These are phyloP conservation scores for Trebouxia sp. DNA, from an alignment of 139 green algal species.

Conservation along the genomic window DNA sequence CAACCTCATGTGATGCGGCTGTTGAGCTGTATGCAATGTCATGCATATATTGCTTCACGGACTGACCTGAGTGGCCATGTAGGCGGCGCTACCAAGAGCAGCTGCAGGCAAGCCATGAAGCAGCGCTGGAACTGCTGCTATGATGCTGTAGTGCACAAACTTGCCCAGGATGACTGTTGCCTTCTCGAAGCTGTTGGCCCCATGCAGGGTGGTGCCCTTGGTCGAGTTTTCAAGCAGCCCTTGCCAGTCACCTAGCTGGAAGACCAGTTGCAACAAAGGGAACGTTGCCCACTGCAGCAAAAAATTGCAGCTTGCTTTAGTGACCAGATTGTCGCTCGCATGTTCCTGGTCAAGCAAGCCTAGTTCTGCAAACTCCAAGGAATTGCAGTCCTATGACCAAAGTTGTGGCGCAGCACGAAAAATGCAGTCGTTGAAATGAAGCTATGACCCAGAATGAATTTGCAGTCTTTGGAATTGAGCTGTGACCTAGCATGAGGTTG, in stretches of 20 bases:
- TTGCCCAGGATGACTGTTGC: conserved; percentile 71
- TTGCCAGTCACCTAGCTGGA: conserved; percentile 66
- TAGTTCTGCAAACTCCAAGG: no score
- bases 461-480: no score
- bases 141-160: conserved; percentile 70
- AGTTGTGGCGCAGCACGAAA: no score
- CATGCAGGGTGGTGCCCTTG: conserved; percentile 70
- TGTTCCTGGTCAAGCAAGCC: no score
- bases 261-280: conserved; percentile 78
- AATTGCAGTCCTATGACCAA: no score
- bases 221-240: conserved; percentile 61
- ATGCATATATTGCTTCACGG: neutral
- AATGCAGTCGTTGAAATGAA: no score
- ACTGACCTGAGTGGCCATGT: conserved; percentile 39
- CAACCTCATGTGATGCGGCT: conserved; percentile 68
- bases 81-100: conserved; percentile 49
- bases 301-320: neutral
- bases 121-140: conserved; percentile 58
- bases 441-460: no score
- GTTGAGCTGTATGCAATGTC: no score
- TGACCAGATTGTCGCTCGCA: no score
- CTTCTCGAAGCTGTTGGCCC: conserved; percentile 64
- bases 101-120: conserved; percentile 59
- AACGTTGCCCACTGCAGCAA: conserved; percentile 66
- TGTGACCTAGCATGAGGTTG: no score